Evolutionary conservation across 2,329 filamentous ascomycete genomes (phyloP).

Genomic region (Coniochaeta sp.): DNA sequence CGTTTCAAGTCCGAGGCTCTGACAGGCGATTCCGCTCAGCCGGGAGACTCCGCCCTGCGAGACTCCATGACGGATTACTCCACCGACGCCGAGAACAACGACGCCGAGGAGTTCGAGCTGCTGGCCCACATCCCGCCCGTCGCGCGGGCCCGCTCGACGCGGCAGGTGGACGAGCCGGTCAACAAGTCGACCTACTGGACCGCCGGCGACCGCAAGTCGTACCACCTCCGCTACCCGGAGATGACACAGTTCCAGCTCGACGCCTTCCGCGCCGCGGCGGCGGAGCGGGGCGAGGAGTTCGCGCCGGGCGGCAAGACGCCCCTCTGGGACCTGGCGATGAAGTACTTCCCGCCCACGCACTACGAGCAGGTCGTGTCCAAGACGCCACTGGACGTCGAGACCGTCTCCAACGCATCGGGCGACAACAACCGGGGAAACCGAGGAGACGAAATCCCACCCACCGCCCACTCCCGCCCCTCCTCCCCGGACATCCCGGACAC

Average conservation of each 20-base stretch:
- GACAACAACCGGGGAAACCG: slow-evolving; percentile 4
- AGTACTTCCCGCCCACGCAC: slow-evolving; percentile 44
- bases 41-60: too few relatives aligned
- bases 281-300: slow-evolving; percentile 45
- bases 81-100: slow-evolving; percentile 23
- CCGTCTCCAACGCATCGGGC: slow-evolving; percentile 1
- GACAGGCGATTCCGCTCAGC: too few relatives aligned
- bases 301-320: slow-evolving; percentile 37
- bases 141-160: slow-evolving; percentile 39
- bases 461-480: slow-evolving; percentile 6
- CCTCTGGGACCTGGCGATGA: slow-evolving; percentile 52
- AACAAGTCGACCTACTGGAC: slow-evolving; percentile 54
- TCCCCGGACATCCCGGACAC: slow-evolving; percentile 24
- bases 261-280: slow-evolving; percentile 46
- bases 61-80: slow-evolving; percentile 25
- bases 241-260: slow-evolving; percentile 55
- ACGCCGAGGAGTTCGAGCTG: slow-evolving; percentile 36
- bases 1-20: slow-evolving; percentile 44
- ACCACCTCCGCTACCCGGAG: slow-evolving; percentile 56
- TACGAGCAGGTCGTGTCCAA: slow-evolving; percentile 8
- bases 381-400: slow-evolving; percentile 1
- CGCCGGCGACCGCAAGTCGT: slow-evolving; percentile 42
- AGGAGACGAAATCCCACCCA: slow-evolving; percentile 6
- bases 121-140: slow-evolving; percentile 44
- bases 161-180: slow-evolving; percentile 51